These are phyloP conservation scores for Metschnikowia gruessii DNA, from an alignment of 805 yeast species.

Conservation along the genomic window DNA sequence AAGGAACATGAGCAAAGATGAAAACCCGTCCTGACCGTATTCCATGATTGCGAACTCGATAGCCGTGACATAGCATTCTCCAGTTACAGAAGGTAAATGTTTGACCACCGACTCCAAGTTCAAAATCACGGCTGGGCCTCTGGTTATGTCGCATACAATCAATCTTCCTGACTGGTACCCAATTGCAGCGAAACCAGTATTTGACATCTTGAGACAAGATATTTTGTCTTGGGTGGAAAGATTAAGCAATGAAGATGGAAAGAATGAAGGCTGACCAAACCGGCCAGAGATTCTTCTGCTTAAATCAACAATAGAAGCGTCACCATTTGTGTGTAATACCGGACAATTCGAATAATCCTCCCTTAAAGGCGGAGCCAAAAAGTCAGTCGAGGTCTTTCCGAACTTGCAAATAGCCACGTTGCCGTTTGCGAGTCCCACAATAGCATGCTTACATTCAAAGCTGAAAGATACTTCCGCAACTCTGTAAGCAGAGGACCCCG, in stretches of 20 bases:
- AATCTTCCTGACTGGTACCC: conserved; percentile 77
- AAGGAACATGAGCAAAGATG: conserved; percentile 67
- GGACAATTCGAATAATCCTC: conserved; percentile 30
- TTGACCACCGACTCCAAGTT: conserved; percentile 32
- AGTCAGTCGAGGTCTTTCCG: conserved; percentile 35
- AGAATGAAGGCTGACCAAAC: conserved; percentile 30
- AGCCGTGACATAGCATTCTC: conserved; percentile 46
- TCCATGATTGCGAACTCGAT: conserved; percentile 74
- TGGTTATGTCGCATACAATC: conserved; percentile 64
- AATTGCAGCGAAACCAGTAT: conserved; percentile 79
- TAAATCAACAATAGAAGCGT: conserved; percentile 47
- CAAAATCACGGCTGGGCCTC: conserved; percentile 70
- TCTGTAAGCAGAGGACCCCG: conserved; percentile 36
- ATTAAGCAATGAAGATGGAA: conserved; percentile 33
- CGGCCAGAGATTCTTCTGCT: conserved; percentile 50
- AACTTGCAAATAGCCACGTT: conserved; percentile 74
- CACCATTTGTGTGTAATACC: conserved; percentile 32
- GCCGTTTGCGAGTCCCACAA: conserved; percentile 66
- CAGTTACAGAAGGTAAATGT: conserved; percentile 32
- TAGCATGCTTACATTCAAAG: conserved; percentile 69
- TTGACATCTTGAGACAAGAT: conserved; percentile 62
- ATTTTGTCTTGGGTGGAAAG: conserved; percentile 35
- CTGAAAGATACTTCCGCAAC: conserved; percentile 69
- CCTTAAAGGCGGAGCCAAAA: conserved; percentile 22
- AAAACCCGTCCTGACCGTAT: conserved; percentile 61